Evolutionary conservation across 139 green algal species (phyloP).

Genomic region (Dunaliella primolecta): DNA sequence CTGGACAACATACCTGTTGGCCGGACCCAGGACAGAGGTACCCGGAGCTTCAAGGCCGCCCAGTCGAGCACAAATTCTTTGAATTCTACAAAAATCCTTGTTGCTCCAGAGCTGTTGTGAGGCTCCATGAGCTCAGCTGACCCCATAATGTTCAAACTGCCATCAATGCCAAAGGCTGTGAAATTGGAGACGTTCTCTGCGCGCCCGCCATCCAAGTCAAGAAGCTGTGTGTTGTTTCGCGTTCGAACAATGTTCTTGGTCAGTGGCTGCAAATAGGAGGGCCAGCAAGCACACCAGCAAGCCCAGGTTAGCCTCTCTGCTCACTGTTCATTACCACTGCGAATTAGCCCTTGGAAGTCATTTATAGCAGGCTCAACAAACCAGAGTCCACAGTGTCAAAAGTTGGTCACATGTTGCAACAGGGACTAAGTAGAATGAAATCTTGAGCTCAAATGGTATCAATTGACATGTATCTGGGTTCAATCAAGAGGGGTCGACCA

Average conservation of each 20-base stretch:
- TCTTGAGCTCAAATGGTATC: too few relatives aligned
- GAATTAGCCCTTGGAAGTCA: too few relatives aligned
- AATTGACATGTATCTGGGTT: too few relatives aligned
- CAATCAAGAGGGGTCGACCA: too few relatives aligned
- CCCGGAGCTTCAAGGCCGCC: background rate
- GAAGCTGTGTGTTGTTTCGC: conserved; percentile 23
- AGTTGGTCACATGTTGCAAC: too few relatives aligned
- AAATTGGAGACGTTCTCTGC: conserved; percentile 10
- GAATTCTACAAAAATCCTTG: background rate
- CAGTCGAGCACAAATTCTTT: background rate
- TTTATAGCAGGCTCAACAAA: too few relatives aligned
- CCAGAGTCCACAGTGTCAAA: too few relatives aligned
- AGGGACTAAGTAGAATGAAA: too few relatives aligned
- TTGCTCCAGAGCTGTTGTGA: background rate
- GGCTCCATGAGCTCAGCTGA: background rate
- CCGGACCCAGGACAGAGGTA: background rate
- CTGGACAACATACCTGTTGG: background rate
- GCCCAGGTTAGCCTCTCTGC: too few relatives aligned
- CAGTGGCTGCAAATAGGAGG: conserved; percentile 19
- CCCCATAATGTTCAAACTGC: conserved; percentile 25
- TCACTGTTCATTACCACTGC: too few relatives aligned
- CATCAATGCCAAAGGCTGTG: conserved; percentile 1
- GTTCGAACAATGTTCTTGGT: conserved; percentile 20
- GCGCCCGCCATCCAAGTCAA: conserved; percentile 6
- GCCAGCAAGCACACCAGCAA: too few relatives aligned